Evolutionary conservation across 805 yeast species (phyloP).

Genomic region (Candida fluviatilis): DNA sequence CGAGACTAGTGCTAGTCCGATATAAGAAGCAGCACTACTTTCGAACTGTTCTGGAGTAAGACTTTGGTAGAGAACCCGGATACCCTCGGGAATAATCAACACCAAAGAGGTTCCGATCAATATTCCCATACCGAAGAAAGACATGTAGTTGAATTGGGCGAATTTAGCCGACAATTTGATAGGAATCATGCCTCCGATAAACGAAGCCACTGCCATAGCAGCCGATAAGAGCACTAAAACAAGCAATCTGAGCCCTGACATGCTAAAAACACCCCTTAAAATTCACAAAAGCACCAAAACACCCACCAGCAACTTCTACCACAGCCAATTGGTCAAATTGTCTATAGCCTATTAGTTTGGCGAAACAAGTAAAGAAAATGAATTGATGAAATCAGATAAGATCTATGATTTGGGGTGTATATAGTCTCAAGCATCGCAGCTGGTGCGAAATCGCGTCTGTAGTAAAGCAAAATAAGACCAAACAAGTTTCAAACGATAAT

Average conservation of each 20-base stretch:
- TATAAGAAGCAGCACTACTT: conserved; percentile 14
- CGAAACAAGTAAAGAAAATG: no score
- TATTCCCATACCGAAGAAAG: conserved; percentile 56
- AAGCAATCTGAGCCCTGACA: not conserved
- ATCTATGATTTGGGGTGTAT: no score
- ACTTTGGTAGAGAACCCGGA: conserved; percentile 36
- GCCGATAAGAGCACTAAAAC: conserved; percentile 7
- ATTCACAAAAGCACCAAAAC: not conserved
- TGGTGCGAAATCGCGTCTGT: no score
- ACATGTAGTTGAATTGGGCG: conserved; percentile 28
- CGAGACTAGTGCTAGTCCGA: conserved; percentile 46
- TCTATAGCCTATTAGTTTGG: no score
- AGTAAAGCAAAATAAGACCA: no score
- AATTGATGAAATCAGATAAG: no score
- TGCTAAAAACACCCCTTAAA: not conserved
- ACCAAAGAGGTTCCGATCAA: conserved; percentile 56
- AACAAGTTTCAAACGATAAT: not conserved
- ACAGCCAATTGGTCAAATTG: no score
- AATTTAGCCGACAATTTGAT: conserved; percentile 9
- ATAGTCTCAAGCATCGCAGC: no score
- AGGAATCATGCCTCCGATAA: conserved; percentile 16
- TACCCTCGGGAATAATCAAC: conserved; percentile 65
- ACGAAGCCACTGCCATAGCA: conserved; percentile 17
- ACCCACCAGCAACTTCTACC: no score
- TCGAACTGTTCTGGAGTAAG: conserved; percentile 14